Evolutionary conservation across 2,329 filamentous ascomycete species (phyloP), one percentile per base, ranked within the genome.

Genomic region (Exophiala bonariae): DNA sequence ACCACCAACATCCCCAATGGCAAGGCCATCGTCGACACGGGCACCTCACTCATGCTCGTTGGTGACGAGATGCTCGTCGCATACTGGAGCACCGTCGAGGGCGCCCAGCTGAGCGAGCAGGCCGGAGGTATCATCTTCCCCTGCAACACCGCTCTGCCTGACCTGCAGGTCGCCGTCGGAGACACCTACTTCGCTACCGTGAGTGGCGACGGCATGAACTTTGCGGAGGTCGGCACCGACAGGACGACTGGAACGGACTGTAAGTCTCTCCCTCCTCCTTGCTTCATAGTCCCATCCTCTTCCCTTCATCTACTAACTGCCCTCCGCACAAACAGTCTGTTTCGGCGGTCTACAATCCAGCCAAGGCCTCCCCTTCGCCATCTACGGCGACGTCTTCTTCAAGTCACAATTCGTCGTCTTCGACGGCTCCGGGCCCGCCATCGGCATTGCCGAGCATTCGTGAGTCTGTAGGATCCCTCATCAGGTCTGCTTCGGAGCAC

Each of bases 31-130:
- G 74, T 80, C 20, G 85, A 89, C 65, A 88, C 85, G 2, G 85
- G 84, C 18, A 86, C 83, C 3, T 82, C 83, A 1, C 71, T 88
- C 43, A 71, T 88, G 61, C 77, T 87, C 40, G 68, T 85, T 19
- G 77, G 79, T 22, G 68, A 75, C 13, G 67, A 72, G 7, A 68
- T 85, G n/a, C 79, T 78, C 2, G 61, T 72, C 20, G 71, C 72
- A 26, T 89, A 87, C 68, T 88, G 83, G 67, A 62, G 62, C 22
- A 63, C 72, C 38, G 77, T 86, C 2, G 60, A 73, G 0, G 71
- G 75, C 7, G 77, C 83, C 7, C 55, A 67, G 36, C 68, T 81
- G 61, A 68, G 73, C 59, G 19, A 52, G 19, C 38, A 55, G 23
- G 63, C 70, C 10, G 75, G 75, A 39, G 71, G 77, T 1, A 83